These are phyloP conservation scores for Cyphellophora attinorum DNA, from an alignment of 2,329 filamentous ascomycete genomes.

Conservation along the genomic window DNA sequence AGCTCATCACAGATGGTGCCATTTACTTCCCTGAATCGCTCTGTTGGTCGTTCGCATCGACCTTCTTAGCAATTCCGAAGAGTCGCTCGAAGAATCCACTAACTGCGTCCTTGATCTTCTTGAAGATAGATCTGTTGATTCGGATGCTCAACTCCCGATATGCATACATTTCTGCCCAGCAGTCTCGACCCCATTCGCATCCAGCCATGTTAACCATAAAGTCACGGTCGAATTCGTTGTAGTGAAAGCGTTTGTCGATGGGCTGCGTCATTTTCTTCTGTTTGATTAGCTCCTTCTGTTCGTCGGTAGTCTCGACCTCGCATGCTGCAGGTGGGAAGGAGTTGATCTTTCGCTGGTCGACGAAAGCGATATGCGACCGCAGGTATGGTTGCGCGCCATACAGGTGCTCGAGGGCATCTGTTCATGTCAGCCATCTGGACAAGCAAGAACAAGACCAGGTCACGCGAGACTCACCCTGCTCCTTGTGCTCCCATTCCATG, in stretches of 20 bases:
- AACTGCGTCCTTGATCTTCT: slow-evolving; percentile 40
- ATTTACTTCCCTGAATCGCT: too few relatives aligned
- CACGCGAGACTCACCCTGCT: too few relatives aligned
- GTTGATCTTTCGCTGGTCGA: slow-evolving; percentile 87
- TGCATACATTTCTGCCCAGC: slow-evolving; percentile 95
- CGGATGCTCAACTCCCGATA: slow-evolving; percentile 86
- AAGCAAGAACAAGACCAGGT: too few relatives aligned
- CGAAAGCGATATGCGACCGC: slow-evolving; percentile 75
- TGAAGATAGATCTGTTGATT: slow-evolving; percentile 76
- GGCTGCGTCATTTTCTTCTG: slow-evolving; percentile 45
- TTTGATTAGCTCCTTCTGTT: slow-evolving; percentile 30
- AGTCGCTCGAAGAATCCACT: slow-evolving; percentile 9
- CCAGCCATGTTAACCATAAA: slow-evolving; percentile 98
- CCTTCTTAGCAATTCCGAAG: too few relatives aligned
- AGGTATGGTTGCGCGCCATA: slow-evolving; percentile 91
- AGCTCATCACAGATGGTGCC: too few relatives aligned
- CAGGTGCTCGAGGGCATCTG: slow-evolving; percentile 83
- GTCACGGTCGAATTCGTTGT: slow-evolving; percentile 73
- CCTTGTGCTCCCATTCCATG: slow-evolving; percentile 98
- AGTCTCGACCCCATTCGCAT: slow-evolving; percentile 93
- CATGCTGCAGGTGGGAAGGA: slow-evolving; percentile 88
- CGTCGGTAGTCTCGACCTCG: slow-evolving; percentile 27
- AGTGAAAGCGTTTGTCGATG: slow-evolving; percentile 66
- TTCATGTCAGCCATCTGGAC: too few relatives aligned
- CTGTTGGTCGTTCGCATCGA: too few relatives aligned